phyloP scores from a whole-genome alignment of 2,329 filamentous ascomycete genomes.

The Zymoseptoria tritici region DNA sequence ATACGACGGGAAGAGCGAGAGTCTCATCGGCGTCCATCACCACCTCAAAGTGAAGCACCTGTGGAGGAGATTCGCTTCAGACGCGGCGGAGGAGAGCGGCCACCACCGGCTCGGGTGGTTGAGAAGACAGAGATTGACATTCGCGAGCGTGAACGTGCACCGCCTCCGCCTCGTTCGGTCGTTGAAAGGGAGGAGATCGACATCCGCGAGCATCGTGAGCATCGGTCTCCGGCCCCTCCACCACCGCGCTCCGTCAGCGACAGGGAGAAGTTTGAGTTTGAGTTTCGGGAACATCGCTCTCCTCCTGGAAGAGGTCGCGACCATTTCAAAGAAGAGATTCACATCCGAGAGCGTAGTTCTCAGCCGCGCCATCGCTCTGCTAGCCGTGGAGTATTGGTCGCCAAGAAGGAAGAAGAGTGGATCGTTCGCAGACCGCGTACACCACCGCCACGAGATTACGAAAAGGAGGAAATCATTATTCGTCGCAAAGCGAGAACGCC shows the following conservation, averaged over 20 bases:
- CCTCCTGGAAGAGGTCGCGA: slow-evolving; percentile 20
- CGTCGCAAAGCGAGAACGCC: slow-evolving; percentile 34
- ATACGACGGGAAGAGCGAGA: slow-evolving; percentile 24
- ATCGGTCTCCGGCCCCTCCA: slow-evolving; percentile 12
- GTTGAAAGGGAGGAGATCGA: slow-evolving; percentile 30
- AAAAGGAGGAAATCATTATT: slow-evolving; percentile 41
- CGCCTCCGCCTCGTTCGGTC: slow-evolving; percentile 14
- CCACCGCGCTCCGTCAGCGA: slow-evolving; percentile 22
- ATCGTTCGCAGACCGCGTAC: slow-evolving; percentile 31
- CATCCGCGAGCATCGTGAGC: slow-evolving; percentile 23
- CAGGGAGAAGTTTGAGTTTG: slow-evolving; percentile 27
- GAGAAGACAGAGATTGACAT: slow-evolving; percentile 28
- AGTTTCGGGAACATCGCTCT: slow-evolving; percentile 28
- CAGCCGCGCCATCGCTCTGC: slow-evolving; percentile 23
- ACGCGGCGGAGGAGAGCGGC: slow-evolving; percentile 28
- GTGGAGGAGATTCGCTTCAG: slow-evolving; percentile 45
- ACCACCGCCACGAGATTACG: slow-evolving; percentile 25
- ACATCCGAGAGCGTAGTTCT: slow-evolving; percentile 33
- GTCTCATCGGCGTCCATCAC: slow-evolving; percentile 21
- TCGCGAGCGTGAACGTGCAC: slow-evolving; percentile 20
- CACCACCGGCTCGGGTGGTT: slow-evolving; percentile 15
- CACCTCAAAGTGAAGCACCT: slow-evolving; percentile 25
- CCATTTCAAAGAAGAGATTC: slow-evolving; percentile 18
- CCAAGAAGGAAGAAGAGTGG: slow-evolving; percentile 31
- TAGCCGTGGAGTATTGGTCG: slow-evolving; percentile 31